These are phyloP conservation scores for Venturia nashicola DNA, from an alignment of 2,329 filamentous ascomycete genomes.

Conservation along the genomic window DNA sequence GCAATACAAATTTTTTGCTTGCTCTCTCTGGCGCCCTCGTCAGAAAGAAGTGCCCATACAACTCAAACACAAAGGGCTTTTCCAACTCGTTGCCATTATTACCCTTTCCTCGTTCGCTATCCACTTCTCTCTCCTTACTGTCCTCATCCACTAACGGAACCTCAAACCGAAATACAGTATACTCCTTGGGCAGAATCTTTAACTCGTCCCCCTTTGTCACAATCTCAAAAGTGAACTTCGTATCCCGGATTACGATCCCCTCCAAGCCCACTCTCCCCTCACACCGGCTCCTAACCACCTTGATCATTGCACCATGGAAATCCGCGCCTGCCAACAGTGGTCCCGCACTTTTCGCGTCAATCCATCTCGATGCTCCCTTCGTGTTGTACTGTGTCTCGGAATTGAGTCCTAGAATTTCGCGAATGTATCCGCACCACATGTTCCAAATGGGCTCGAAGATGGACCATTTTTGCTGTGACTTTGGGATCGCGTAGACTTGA, in stretches of 20 bases:
- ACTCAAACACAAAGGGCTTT: constrained; percentile 7
- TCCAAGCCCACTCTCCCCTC: constrained; percentile 68
- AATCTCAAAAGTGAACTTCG: constrained; percentile 74
- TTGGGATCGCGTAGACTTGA: constrained; percentile 62
- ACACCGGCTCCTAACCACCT: constrained; percentile 73
- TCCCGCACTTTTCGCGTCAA: constrained; percentile 48
- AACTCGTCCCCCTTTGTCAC: constrained; percentile 59
- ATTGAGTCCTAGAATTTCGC: constrained; percentile 43
- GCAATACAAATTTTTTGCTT: constrained; percentile 7
- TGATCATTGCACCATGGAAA: constrained; percentile 74
- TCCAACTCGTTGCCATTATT: neutral
- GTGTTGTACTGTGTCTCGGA: constrained; percentile 7
- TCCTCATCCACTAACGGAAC: constrained; percentile 37
- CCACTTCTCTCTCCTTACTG: neutral
- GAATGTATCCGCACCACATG: constrained; percentile 77
- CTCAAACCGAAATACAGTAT: constrained; percentile 69
- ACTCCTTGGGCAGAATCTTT: constrained; percentile 80
- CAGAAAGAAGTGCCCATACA: constrained; percentile 5
- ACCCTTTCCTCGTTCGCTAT: neutral
- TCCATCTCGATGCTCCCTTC: constrained; percentile 23
- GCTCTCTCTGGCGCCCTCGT: constrained; percentile 7
- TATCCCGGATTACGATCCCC: constrained; percentile 83
- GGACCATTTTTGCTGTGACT: constrained; percentile 54
- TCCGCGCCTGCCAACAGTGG: constrained; percentile 74
- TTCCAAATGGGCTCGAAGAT: constrained; percentile 66